Evolutionary conservation across 805 yeast species (phyloP), one percentile per base, ranked within the genome.

Genomic region (Lipomyces yamanashiensis): DNA sequence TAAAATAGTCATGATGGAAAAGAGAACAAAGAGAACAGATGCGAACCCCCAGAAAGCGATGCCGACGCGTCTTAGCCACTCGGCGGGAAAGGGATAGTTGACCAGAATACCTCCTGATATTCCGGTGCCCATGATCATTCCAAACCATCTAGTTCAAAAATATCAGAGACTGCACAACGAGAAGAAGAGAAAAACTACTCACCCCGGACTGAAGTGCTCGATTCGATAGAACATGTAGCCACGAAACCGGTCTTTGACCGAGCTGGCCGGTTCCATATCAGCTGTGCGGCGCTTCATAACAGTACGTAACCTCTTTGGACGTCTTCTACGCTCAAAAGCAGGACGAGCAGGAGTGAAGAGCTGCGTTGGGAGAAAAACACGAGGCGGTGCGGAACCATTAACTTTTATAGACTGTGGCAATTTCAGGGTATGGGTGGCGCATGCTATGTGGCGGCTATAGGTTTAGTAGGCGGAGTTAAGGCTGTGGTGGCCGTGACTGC

Each of bases 71-170:
- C 76, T 70, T 41, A 88, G 76, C 91, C 92, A 87, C 10, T 76
- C 73, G 0, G 86, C 82, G 1, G 80, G 81, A 71, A 84, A 88
- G 0, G 96, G 91, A 73, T 87, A 91, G 40, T 78, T 74, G 73
- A 84, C 82, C 43, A 92, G 78, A 3, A 90, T 77, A 44, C 83
- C 73, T 3, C 89, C 78, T 0, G 90, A 78, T 45, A 91, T 89
- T 1, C 97, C 96, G 2, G 87, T 82, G 1, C 96, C 97, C 97
- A 92, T 92, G n/a, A 86, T 83, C 54, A 85, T 79, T 33, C 88
- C 87, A 75, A 87, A 90, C 81, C 86, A 87, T 47, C 70, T 67
- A 47, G 12, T 15, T n/a, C 10, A 36, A 13, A 21, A 12, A 6
- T 13, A 33, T 40, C 13, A 41, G 54, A 12, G 34, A 17, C 5